These are phyloP conservation scores for Mycena belliarum DNA, from an alignment of 768 basidiomycete genomes.

Conservation along the genomic window DNA sequence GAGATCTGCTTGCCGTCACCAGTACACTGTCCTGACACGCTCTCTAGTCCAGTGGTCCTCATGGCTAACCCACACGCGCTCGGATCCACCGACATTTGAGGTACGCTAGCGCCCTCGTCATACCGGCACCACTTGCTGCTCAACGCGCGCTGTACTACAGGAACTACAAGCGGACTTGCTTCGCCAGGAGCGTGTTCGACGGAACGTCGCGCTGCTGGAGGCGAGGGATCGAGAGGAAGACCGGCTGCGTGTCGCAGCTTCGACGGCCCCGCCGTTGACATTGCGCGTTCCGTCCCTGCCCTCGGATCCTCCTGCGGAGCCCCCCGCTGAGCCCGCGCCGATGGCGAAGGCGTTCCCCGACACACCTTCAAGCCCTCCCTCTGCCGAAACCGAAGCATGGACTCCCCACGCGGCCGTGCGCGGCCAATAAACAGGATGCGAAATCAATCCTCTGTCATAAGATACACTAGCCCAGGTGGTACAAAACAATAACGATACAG, in stretches of 20 bases:
- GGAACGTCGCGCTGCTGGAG: constrained; percentile 56
- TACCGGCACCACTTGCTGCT: constrained; percentile 1
- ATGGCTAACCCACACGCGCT: constrained; percentile 73
- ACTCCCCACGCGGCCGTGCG: constrained; percentile 24
- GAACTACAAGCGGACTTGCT: constrained; percentile 58
- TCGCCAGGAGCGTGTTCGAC: constrained; percentile 52
- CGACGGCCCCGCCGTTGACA: background rate
- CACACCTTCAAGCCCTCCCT: constrained; percentile 14
- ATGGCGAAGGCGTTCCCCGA: constrained; percentile 27
- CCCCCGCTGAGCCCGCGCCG: background rate
- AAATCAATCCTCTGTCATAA: no score
- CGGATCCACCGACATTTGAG: constrained; percentile 58
- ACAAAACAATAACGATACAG: no score
- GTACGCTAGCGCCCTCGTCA: constrained; percentile 42
- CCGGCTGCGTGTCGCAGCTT: constrained; percentile 30
- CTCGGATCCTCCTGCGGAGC: background rate
- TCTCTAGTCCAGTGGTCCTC: constrained; percentile 74
- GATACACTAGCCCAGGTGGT: no score
- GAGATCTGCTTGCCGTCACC: background rate
- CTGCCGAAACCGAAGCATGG: constrained; percentile 36
- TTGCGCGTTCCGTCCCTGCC: background rate
- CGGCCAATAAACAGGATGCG: no score
- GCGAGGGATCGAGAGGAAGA: constrained; percentile 55
- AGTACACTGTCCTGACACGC: background rate
- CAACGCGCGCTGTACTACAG: constrained; percentile 23